Conservation (phyloP, 805 yeast species). For the Candida sanyiensis region DNA sequence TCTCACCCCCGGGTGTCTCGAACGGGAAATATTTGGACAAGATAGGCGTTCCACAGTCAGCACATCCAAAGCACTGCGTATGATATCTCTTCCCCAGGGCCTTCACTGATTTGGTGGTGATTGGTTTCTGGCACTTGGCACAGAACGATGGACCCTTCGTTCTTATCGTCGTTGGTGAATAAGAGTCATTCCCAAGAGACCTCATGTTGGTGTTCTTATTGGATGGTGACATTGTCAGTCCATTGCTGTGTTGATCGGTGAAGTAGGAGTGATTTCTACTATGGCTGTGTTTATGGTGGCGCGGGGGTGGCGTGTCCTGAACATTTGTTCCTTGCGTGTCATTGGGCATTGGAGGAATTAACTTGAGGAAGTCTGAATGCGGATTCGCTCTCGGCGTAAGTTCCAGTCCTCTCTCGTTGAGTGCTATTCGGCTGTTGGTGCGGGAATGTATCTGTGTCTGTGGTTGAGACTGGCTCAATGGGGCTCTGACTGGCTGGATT, state of each 20-base stretch:
- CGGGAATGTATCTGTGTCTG: slow-evolving; percentile 3
- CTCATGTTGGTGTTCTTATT: slow-evolving; percentile 8
- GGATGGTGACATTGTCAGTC: no score
- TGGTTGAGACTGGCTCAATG: not conserved
- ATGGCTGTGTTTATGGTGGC: slow-evolving; percentile 11
- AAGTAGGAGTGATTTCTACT: slow-evolving; percentile 1
- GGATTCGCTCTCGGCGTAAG: slow-evolving; percentile 2
- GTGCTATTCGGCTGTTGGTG: slow-evolving; percentile 3
- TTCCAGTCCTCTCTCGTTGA: not conserved
- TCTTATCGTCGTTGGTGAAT: slow-evolving; percentile 11
- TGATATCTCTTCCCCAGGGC: slow-evolving; percentile 80
- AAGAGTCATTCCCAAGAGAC: not conserved
- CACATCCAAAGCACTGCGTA: slow-evolving; percentile 80
- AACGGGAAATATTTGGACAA: slow-evolving; percentile 85
- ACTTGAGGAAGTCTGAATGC: slow-evolving; percentile 20
- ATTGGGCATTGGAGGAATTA: slow-evolving; percentile 27
- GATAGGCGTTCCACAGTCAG: slow-evolving; percentile 77
- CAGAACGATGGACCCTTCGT: slow-evolving; percentile 30
- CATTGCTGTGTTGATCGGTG: no score
- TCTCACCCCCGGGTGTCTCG: slow-evolving; percentile 41
- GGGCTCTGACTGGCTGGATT: not conserved
- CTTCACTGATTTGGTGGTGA: slow-evolving; percentile 74
- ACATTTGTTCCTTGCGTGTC: slow-evolving; percentile 9
- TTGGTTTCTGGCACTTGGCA: slow-evolving; percentile 45
- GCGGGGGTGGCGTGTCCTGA: no score